phyloP scores from a whole-genome alignment of 1,284 basidiomycete species.

The Irpex sp. region DNA sequence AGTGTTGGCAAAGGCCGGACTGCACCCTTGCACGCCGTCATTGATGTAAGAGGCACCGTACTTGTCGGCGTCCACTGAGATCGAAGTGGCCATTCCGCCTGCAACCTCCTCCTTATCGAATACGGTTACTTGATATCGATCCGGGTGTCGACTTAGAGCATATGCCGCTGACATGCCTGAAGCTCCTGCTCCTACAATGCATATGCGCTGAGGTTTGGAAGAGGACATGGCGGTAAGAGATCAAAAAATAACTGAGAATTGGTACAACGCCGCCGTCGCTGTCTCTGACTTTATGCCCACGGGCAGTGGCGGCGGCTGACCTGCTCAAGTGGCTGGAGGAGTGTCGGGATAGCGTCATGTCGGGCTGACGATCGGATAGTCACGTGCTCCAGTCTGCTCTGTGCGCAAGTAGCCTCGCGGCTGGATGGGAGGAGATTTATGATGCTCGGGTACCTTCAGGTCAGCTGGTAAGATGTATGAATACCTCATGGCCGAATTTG shows the following conservation, averaged over 20 bases:
- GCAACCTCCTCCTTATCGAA: constrained; percentile 49
- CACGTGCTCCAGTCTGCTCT: not conserved
- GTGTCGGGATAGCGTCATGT: not conserved
- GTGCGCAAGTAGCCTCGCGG: no score
- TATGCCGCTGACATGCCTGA: constrained; percentile 57
- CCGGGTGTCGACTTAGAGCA: constrained; percentile 48
- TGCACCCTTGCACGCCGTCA: constrained; percentile 54
- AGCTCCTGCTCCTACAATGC: constrained; percentile 50
- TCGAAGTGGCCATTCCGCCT: constrained; percentile 61
- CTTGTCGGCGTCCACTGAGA: constrained; percentile 44
- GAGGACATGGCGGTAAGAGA: constrained; percentile 10
- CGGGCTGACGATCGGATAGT: not conserved
- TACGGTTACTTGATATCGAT: constrained; percentile 51
- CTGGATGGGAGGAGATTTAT: no score
- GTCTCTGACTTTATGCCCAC: not conserved
- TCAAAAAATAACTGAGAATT: not conserved
- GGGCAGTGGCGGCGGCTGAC: not conserved
- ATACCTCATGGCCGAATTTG: no score
- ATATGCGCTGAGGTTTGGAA: constrained; percentile 32
- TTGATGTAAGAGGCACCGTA: constrained; percentile 57
- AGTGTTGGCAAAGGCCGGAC: constrained; percentile 58
- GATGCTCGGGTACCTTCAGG: no score
- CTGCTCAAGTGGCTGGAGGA: not conserved
- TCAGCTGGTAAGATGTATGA: no score
- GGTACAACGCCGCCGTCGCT: not conserved